Evolutionary conservation across 305 asterid genomes (phyloP).

Genomic region (Coffea humblotiana): DNA sequence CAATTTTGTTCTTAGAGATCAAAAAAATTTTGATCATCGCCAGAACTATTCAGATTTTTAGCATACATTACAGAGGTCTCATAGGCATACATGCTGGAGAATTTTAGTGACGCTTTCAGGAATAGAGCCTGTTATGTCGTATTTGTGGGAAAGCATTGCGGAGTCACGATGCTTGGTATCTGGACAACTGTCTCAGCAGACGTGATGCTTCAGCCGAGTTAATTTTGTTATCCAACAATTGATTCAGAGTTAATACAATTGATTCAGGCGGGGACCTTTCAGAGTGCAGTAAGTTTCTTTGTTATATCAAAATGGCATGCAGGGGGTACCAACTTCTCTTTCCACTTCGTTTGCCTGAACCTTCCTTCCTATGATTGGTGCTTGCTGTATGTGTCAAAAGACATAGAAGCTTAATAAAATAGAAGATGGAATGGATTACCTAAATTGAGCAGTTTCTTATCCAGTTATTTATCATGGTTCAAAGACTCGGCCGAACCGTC

Average conservation of each 20-base stretch:
- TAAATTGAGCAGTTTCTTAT: slow-evolving; percentile 9
- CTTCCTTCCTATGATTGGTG: slow-evolving; percentile 23
- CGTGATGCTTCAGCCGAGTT: slow-evolving; percentile 6
- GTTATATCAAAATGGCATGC: slow-evolving; percentile 5
- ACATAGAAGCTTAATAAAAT: slow-evolving; percentile 11
- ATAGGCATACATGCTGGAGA: not conserved
- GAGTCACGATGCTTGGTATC: slow-evolving; percentile 7
- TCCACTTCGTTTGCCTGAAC: slow-evolving; percentile 16
- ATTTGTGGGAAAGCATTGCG: not conserved
- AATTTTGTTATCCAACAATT: slow-evolving; percentile 27
- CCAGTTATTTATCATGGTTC: not conserved
- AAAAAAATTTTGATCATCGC: not conserved
- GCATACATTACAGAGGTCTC: not conserved
- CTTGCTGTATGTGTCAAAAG: slow-evolving; percentile 13
- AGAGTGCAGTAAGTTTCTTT: slow-evolving; percentile 5
- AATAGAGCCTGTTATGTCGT: slow-evolving; percentile 4
- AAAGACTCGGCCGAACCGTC: no score
- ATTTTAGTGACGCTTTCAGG: slow-evolving; percentile 4
- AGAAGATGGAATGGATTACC: slow-evolving; percentile 8
- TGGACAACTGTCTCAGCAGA: slow-evolving; percentile 28
- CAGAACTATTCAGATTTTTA: not conserved
- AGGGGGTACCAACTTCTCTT: slow-evolving; percentile 8
- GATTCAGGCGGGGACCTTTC: slow-evolving; percentile 30
- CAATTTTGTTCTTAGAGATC: not conserved
- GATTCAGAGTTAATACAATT: not conserved